phyloP scores from a whole-genome alignment of 2,329 filamentous ascomycete genomes.

The Trichothecium roseum region DNA sequence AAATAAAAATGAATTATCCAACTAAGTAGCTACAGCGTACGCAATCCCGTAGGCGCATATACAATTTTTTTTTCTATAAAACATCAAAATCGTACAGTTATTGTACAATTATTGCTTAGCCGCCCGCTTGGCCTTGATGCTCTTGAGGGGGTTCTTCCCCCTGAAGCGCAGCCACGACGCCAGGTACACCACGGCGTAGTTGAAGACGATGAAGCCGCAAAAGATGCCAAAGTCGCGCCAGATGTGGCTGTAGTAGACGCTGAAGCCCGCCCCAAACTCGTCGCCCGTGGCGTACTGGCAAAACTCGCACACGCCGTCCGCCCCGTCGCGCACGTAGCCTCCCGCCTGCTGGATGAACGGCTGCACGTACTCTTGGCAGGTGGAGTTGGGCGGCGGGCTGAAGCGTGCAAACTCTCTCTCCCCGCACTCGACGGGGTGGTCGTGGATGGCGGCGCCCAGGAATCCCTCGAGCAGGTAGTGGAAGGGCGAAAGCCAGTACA shows the following conservation, averaged over 20 bases:
- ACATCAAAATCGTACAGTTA: too few species aligned
- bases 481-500: slow-evolving; percentile 60
- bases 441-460: slow-evolving; percentile 43
- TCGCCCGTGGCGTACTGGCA: slow-evolving; percentile 54
- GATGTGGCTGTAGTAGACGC: slow-evolving; percentile 47
- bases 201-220: slow-evolving; percentile 53
- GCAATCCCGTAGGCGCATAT: too few species aligned
- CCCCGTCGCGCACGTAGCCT: slow-evolving; percentile 49
- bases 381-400: slow-evolving; percentile 43
- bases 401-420: slow-evolving; percentile 50
- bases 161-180: slow-evolving; percentile 28
- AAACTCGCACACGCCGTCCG: slow-evolving; percentile 49
- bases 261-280: slow-evolving; percentile 48
- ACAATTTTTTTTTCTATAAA: too few species aligned
- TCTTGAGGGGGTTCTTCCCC: slow-evolving; percentile 25
- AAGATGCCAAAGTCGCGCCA: slow-evolving; percentile 60
- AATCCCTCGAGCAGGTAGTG: slow-evolving; percentile 56
- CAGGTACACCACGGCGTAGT: slow-evolving; percentile 34
- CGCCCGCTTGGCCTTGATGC: slow-evolving; percentile 15
- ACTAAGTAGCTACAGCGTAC: too few species aligned
- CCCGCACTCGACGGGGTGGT: slow-evolving; percentile 44
- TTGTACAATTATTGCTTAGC: slow-evolving; percentile 1
- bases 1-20: too few species aligned
- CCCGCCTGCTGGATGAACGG: slow-evolving; percentile 41
- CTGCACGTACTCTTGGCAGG: slow-evolving; percentile 49